Evolutionary conservation across 2,329 filamentous ascomycete genomes (phyloP).

Genomic region (Hirsutella rhossiliensis): DNA sequence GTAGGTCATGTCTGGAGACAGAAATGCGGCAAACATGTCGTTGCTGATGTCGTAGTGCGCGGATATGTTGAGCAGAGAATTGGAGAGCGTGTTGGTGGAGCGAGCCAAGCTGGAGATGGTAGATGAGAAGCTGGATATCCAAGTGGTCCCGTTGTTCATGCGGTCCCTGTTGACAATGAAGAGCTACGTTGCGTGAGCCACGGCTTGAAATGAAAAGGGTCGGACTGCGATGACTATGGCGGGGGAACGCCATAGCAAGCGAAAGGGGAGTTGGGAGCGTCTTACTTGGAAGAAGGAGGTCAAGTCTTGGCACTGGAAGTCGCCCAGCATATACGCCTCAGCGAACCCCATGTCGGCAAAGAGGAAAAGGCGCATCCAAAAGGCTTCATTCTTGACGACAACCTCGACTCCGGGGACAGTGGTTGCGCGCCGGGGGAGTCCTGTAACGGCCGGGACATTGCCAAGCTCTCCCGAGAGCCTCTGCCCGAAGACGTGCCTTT

Average conservation of each 20-base stretch:
- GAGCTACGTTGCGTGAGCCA: conserved; percentile 31
- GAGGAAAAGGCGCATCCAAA: conserved; percentile 57
- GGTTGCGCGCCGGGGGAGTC: conserved; percentile 19
- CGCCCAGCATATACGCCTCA: conserved; percentile 61
- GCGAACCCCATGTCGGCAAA: conserved; percentile 69
- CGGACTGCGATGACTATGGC: background rate
- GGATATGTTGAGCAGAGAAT: conserved; percentile 52
- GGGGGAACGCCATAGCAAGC: background rate
- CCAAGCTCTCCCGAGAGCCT: conserved; percentile 25
- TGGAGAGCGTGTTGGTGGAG: conserved; percentile 43
- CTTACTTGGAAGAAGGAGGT: conserved; percentile 55
- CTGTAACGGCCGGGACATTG: conserved; percentile 21
- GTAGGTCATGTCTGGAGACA: conserved; percentile 68
- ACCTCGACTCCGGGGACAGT: conserved; percentile 37
- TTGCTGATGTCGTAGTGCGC: conserved; percentile 70
- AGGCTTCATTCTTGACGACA: conserved; percentile 50
- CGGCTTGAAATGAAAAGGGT: background rate
- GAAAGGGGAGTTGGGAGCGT: background rate
- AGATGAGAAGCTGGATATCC: conserved; percentile 45
- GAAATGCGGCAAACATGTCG: conserved; percentile 62
- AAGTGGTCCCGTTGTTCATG: conserved; percentile 51
- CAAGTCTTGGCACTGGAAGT: conserved; percentile 54
- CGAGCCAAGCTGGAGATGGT: conserved; percentile 46
- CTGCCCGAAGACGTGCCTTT: conserved; percentile 32
- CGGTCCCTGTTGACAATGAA: conserved; percentile 58